Percentiles rank a stretch among this genome's conserved stretches.
These are phyloP conservation scores for Beauveria brongniartii DNA, from an alignment of 2,329 filamentous ascomycete genomes.

Conservation along the genomic window DNA sequence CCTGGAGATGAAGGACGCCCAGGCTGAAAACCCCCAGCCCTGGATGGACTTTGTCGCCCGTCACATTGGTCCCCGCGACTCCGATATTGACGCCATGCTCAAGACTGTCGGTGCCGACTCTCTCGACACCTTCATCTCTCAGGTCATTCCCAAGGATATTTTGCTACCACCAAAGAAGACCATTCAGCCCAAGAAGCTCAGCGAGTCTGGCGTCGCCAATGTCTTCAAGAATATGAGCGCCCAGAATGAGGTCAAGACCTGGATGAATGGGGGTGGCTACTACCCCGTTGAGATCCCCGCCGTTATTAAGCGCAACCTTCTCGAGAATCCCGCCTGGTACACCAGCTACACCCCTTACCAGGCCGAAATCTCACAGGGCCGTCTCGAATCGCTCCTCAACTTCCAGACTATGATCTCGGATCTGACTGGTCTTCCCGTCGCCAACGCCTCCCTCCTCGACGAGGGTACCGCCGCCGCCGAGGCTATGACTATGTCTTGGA, in stretches of 20 bases:
- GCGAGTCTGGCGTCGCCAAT: slow-evolving; percentile 20
- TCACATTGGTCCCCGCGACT: slow-evolving; percentile 76
- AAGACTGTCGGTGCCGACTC: slow-evolving; percentile 60
- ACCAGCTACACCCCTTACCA: slow-evolving; percentile 98
- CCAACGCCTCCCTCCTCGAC: slow-evolving; percentile 86
- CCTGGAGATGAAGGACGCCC: slow-evolving; percentile 17
- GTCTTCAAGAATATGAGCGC: slow-evolving; percentile 24
- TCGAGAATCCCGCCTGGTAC: slow-evolving; percentile 95
- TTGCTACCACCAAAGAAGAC: slow-evolving; percentile 31
- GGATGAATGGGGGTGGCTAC: slow-evolving; percentile 82
- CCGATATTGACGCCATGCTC: slow-evolving; percentile 70
- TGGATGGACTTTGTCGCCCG: slow-evolving; percentile 57
- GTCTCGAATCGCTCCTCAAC: slow-evolving; percentile 85
- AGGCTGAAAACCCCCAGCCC: slow-evolving; percentile 16
- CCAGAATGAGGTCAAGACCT: slow-evolving; percentile 40
- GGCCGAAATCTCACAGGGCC: slow-evolving; percentile 92
- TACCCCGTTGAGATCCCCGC: slow-evolving; percentile 78
- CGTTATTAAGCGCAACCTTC: slow-evolving; percentile 85
- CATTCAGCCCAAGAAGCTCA: slow-evolving; percentile 48
- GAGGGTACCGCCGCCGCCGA: slow-evolving; percentile 90
- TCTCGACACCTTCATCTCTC: slow-evolving; percentile 74
- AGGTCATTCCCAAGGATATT: slow-evolving; percentile 77
- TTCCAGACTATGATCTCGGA: slow-evolving; percentile 92
- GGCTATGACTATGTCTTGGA: slow-evolving; percentile 89
- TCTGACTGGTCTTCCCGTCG: slow-evolving; percentile 75